Base-by-base conservation (phyloP, 371 early-diverging fungal genomes). In the Syncephalastrum racemosum region DNA sequence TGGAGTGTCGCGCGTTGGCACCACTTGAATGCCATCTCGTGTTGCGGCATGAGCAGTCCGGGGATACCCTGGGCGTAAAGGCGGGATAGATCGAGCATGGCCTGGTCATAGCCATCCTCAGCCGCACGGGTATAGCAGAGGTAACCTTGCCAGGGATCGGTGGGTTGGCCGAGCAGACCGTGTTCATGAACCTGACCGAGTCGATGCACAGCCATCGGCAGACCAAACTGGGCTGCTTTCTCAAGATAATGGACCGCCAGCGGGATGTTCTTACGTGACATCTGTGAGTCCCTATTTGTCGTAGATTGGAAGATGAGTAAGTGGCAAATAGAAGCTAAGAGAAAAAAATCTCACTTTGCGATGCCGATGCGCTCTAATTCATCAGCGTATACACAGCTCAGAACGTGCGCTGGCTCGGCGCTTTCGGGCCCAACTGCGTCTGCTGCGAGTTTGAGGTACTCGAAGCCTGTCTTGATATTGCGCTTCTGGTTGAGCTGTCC, bases 391-490 rank as follows among this genome's bases (percentile, higher is more conserved):
- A 78, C 68, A 53, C 73, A 72, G n/a, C 69, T 73, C 22, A 72
- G 52, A 19, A 67, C 73, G 50, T 63, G 73, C 0, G 78, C 73
- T 2, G 78, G 68, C 41, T 66, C 65, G 3, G 73, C 77, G 57
- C 71, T 66, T 4, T 70, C 66, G 2, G 56, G 49, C 2, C 45
- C 62, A 13, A 56, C 39, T 0, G 52, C 47, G 53, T 66, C 66
- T 13, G 66, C 66, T n/a, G 66, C 66, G 18, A 44, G 45, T n/a
- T 51, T 44, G 14, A 66, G 48, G 20, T 66, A 66, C 15, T 51
- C 53, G 12, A 66, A 25, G 16, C 62, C 66, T 15, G 31, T 43
- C 7, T 47, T 44, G 31, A 59, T 51, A 20, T 66, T 58, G 24
- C 56, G 58, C 31, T 47, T 59, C 10, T 66, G 62, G 2, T 54